Percentiles rank a stretch among this genome's conserved stretches.
phyloP scores from a whole-genome alignment of 2,329 filamentous ascomycete species.

The Colletotrichum sp. region DNA sequence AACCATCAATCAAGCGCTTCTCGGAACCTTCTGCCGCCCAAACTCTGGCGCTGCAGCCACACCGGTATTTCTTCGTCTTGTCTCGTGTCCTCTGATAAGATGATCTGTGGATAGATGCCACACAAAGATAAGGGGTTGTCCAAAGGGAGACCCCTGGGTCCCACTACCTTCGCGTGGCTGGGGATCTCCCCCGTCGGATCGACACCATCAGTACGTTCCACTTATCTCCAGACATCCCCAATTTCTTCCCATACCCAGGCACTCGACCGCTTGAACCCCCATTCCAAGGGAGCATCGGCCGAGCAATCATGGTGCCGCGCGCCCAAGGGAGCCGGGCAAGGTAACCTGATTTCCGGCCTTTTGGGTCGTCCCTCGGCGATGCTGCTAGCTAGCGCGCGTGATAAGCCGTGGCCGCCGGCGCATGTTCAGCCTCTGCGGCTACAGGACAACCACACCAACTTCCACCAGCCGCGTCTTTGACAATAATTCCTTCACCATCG shows the following conservation, averaged over 20 bases:
- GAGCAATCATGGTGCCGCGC: neutral
- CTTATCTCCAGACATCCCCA: neutral
- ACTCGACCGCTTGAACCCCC: neutral
- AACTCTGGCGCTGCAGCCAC: neutral
- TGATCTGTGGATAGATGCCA: neutral
- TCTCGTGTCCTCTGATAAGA: neutral
- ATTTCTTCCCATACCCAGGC: neutral
- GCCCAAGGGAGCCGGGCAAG: neutral
- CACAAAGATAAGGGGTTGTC: constrained; percentile 1
- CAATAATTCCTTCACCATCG: neutral
- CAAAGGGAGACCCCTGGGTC: neutral
- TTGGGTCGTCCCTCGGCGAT: neutral
- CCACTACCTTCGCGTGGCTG: constrained; percentile 4
- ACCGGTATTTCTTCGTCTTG: neutral
- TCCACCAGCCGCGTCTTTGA: neutral
- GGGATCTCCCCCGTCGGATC: neutral
- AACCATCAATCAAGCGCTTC: neutral
- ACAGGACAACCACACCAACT: neutral
- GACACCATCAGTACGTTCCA: neutral
- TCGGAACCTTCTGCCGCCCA: neutral
- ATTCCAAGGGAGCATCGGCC: neutral
- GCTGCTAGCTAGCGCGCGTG: neutral
- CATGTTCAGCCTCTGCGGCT: neutral
- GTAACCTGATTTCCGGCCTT: neutral
- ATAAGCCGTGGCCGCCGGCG: neutral